Conservation (phyloP, 169 alveolate genomes). For the Cryptosporidium felis region DNA sequence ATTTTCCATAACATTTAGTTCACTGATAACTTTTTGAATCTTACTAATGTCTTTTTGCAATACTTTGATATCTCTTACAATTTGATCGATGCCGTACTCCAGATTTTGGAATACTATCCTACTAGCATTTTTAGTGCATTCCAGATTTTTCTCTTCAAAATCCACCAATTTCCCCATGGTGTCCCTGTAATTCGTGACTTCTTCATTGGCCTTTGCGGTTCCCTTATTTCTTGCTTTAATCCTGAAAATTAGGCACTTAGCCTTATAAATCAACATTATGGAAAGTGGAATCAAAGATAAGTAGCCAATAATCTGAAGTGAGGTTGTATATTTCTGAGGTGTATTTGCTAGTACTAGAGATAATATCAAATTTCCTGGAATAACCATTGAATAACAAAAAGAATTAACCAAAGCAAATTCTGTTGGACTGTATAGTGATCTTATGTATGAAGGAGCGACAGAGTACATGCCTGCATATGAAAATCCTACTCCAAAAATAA, state of each 20-base stretch:
- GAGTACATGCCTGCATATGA: slow-evolving; percentile 61
- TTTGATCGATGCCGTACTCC: slow-evolving; percentile 19
- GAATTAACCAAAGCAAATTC: slow-evolving; percentile 58
- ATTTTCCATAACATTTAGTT: too few relatives aligned
- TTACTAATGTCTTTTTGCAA: not conserved
- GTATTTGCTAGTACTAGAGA: slow-evolving; percentile 59
- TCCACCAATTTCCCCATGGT: too few relatives aligned
- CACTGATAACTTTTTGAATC: slow-evolving; percentile 18
- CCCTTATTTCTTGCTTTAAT: too few relatives aligned
- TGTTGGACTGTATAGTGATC: slow-evolving; percentile 28
- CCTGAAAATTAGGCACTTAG: not conserved
- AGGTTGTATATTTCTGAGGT: slow-evolving; percentile 51
- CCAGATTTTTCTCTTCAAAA: too few relatives aligned
- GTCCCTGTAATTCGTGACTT: too few relatives aligned
- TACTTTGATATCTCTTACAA: not conserved
- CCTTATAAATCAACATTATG: slow-evolving; percentile 27
- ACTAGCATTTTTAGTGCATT: not conserved
- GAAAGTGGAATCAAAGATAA: slow-evolving; percentile 21
- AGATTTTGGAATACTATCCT: not conserved
- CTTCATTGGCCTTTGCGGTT: not conserved
- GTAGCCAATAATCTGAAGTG: slow-evolving; percentile 43
- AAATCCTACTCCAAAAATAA: slow-evolving; percentile 60
- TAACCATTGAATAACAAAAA: slow-evolving; percentile 68
- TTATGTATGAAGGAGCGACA: slow-evolving; percentile 49
- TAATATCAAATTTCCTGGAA: slow-evolving; percentile 48